Base-by-base conservation (phyloP, 208 protist species). In the Leishmania arabica region DNA sequence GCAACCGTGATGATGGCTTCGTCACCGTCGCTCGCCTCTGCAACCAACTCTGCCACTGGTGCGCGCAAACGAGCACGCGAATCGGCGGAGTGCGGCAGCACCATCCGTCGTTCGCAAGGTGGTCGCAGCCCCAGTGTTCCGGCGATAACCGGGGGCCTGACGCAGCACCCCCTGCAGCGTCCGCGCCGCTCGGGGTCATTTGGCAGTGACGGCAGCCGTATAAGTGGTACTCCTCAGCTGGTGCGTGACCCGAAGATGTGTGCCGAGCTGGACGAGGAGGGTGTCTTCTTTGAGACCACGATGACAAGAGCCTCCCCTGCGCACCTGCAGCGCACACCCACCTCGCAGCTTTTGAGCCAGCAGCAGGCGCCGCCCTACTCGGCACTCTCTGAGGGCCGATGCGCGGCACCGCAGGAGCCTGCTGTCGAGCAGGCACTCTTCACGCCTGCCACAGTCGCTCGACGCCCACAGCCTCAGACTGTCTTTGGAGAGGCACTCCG, bases 331-430 rank as follows among this genome's bases (percentile, higher is more conserved):
- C 78, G 45, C 19, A 82, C 80, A 6, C 84, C 81, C 19, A 78
- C 77, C 34, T 82, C 84, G 69, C 84, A 88, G 77, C 78, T 82
- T 42, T 49, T 88, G 37, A 79, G 73, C 42, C 70, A 80, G 69
- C 64, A 69, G 66, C 79, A 80, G 45, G 77, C 75, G 37, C 65
- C 34, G 1, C 79, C 78, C 34, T 83, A 86, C 69, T 56, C 75
- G 8, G 68, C 68, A 24, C 66, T 31, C 8, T 73, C 75, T 15
- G 73, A 65, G 21, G 64, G 74, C 31, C 49, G 34, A 9, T 47
- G 17, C 40, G 83, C 6, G 3, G n/a, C n/a, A 24, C 40, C 75
- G 5, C 66, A 69, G 27, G 62, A 37, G 17, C 53, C n/a, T 17
- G 47, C 27, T 24, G 65, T 65, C 34, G 73, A 74, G 54, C n/a